A percentile compares a stretch with the other conserved stretches of the same genome.
Evolutionary conservation across 306 rosid species (phyloP).

Genomic region (Malus orientalis): DNA sequence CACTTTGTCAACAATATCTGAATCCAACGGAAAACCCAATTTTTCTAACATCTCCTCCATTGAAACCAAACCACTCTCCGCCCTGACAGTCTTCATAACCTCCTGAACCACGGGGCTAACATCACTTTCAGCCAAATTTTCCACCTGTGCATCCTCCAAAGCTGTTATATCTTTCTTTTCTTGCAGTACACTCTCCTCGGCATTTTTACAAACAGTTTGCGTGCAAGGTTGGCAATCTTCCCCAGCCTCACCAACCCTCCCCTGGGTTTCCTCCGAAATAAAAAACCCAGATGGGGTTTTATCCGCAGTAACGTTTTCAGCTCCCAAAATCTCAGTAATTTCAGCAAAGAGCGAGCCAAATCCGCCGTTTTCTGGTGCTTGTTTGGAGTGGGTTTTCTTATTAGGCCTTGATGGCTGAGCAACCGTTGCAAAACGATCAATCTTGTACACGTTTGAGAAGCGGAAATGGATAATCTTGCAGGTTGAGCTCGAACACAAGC

Average conservation of each 20-base stretch:
- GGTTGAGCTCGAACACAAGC: constrained; percentile 4
- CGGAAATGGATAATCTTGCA: constrained; percentile 5
- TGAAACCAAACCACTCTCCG: constrained; percentile 23
- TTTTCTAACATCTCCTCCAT: constrained; percentile 57
- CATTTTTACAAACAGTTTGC: constrained; percentile 45
- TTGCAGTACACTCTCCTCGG: constrained; percentile 8
- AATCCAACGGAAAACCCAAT: constrained; percentile 27
- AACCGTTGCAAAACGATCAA: constrained; percentile 15
- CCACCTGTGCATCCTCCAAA: constrained; percentile 26
- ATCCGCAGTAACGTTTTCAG: constrained; percentile 23
- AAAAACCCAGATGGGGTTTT: constrained; percentile 28
- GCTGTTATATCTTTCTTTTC: constrained; percentile 14
- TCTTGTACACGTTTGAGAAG: constrained; percentile 1
- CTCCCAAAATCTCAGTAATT: constrained; percentile 62
- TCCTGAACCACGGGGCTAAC: constrained; percentile 49
- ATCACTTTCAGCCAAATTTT: constrained; percentile 31
- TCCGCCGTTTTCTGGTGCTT: constrained; percentile 6
- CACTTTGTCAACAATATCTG: constrained; percentile 60
- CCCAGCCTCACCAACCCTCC: not conserved
- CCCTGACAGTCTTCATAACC: constrained; percentile 40
- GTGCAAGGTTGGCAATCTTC: constrained; percentile 18
- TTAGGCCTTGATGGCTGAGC: constrained; percentile 14
- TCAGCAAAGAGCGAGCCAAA: constrained; percentile 41
- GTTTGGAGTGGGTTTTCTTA: constrained; percentile 7
- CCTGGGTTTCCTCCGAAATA: constrained; percentile 9